phyloP scores from a whole-genome alignment of 2,329 filamentous ascomycete genomes.

The Myriosclerotinia duriaeana region DNA sequence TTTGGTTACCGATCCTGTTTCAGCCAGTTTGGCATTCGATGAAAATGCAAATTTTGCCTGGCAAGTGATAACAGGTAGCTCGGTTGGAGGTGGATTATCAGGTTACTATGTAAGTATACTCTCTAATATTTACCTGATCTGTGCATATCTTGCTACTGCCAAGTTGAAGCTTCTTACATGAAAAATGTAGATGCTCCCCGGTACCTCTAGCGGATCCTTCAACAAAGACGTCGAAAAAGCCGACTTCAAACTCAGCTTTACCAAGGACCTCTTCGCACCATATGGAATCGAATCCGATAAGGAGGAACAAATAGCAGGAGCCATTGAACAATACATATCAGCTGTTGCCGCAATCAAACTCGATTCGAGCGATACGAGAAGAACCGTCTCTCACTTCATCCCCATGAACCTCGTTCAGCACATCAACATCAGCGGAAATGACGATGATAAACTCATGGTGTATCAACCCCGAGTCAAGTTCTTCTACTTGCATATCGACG shows the following conservation, averaged over 20 bases:
- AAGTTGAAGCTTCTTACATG: neutral
- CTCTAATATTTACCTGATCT: neutral
- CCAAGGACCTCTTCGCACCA: neutral
- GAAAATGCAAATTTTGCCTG: conserved; percentile 3
- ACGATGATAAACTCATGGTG: neutral
- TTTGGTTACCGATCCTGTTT: neutral
- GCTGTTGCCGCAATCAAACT: neutral
- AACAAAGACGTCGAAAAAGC: neutral
- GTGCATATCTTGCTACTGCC: neutral
- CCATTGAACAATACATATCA: neutral
- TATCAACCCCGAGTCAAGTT: neutral
- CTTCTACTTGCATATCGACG: neutral
- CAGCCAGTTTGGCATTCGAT: neutral
- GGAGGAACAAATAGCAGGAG: neutral
- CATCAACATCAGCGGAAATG: neutral
- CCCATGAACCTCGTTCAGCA: neutral
- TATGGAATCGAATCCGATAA: neutral
- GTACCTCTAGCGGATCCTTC: neutral
- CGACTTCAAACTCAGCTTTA: neutral
- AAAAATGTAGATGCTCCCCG: neutral
- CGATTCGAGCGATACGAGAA: neutral
- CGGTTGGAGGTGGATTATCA: neutral
- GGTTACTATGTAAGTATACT: conserved; percentile 1
- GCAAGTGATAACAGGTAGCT: neutral
- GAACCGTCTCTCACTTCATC: neutral